Base-by-base conservation (phyloP, 768 basidiomycete genomes). In the Tephrocybe sp. region DNA sequence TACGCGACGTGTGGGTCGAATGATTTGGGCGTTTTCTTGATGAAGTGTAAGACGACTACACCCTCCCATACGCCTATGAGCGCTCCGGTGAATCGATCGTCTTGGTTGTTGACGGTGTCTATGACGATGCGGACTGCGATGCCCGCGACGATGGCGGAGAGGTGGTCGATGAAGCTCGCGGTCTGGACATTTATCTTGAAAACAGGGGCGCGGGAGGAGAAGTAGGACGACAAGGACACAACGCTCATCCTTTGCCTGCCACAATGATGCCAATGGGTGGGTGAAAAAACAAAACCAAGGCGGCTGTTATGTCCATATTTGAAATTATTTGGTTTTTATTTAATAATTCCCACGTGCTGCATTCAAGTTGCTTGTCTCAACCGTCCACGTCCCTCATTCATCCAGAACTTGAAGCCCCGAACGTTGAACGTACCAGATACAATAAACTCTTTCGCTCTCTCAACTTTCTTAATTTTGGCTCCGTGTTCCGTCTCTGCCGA, bases 1-100 rank as follows among this genome's bases (percentile, higher is more conserved):
- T 81, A 79, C 12, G 78, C 84, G 46, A 88, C 67, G 64, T 83
- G 87, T 7, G 86, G 87, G 64, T 89, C 87, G 48, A 74, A 70
- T 0, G 86, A 86, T 25, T 60, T 59, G 25, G 86, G 84, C 65
- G 75, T 76, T 61, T 85, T 85, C 52, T 76, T 77, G 54, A 86
- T 65, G 63, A 87, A 88, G 57, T 89, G 88, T 33, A 81, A 78
- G 47, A 88, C 71, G 30, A 88, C 80, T 21, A 86, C 76, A 41
- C 61, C 61, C 45, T 62, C 61, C 61, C 61, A 62, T 22, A 62
- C 16, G 7, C 88, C 88, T 45, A 91, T 72, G 48, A 90, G 74
- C 12, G 83, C 81, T 15, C 83, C 80, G n/a, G 74, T 77, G 47
- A 79, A 61, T 49, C 72, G 76, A 63, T 74, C 64, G 62, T 78